phyloP scores from a whole-genome alignment of 345 rosid genomes.

The Eucalyptus cladocalyx region DNA sequence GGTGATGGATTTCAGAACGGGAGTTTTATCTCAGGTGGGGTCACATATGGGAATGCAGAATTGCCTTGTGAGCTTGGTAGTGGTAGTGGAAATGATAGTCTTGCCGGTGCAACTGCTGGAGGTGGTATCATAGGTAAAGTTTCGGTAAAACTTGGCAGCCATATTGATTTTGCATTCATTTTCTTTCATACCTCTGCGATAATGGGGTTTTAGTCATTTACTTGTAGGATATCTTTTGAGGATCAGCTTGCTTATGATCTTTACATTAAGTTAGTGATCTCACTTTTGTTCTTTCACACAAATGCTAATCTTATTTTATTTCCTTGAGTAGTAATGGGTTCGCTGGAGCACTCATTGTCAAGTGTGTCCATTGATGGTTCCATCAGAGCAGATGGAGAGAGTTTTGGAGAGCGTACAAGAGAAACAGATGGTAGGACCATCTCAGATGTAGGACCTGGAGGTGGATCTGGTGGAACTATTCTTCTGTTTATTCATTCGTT shows the following conservation, averaged over 20 bases:
- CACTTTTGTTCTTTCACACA: neutral
- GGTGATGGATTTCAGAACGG: constrained; percentile 77
- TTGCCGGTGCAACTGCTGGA: constrained; percentile 63
- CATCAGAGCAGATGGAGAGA: constrained; percentile 73
- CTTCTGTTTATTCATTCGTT: constrained; percentile 56
- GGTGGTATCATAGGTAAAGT: constrained; percentile 83
- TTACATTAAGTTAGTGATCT: neutral
- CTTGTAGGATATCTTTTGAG: neutral
- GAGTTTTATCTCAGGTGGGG: constrained; percentile 59
- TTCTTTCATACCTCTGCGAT: neutral
- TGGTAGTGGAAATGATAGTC: constrained; percentile 78
- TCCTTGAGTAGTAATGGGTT: constrained; percentile 75
- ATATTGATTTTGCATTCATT: neutral
- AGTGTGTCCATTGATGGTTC: constrained; percentile 72
- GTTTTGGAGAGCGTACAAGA: constrained; percentile 42
- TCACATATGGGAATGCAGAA: constrained; percentile 64
- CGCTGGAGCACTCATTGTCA: constrained; percentile 72
- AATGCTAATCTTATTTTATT: neutral
- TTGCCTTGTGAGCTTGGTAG: constrained; percentile 98
- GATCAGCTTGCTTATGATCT: neutral
- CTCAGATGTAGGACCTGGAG: constrained; percentile 67
- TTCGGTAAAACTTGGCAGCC: neutral
- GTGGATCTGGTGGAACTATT: constrained; percentile 94
- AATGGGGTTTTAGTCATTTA: neutral
- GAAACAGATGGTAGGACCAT: constrained; percentile 6